phyloP scores from a whole-genome alignment of 768 basidiomycete genomes.

The Lactarius quietus region DNA sequence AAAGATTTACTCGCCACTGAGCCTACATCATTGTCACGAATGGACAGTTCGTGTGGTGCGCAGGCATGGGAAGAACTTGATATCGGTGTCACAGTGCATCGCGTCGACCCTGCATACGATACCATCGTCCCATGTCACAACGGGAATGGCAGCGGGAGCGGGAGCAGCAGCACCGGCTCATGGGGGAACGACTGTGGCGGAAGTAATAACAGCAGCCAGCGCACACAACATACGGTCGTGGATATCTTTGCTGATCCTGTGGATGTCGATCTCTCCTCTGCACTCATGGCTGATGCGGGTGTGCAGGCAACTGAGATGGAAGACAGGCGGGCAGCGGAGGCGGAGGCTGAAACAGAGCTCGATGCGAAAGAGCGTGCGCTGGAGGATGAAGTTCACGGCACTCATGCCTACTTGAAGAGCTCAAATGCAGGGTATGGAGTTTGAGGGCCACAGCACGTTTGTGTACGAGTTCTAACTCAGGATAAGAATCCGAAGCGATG shows the following conservation, averaged over 20 bases:
- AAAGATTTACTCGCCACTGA: slow-evolving; percentile 32
- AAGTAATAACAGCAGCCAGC: slow-evolving; percentile 17
- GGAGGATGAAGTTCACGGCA: slow-evolving; percentile 28
- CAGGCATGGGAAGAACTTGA: slow-evolving; percentile 39
- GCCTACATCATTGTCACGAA: neutral
- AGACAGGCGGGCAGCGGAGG: neutral
- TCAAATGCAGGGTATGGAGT: slow-evolving; percentile 32
- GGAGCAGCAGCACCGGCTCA: neutral
- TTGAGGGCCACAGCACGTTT: too few species aligned
- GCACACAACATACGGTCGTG: slow-evolving; percentile 29
- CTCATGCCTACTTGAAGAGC: slow-evolving; percentile 31
- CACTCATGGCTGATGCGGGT: neutral
- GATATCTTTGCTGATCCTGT: slow-evolving; percentile 37
- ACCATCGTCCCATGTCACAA: slow-evolving; percentile 12
- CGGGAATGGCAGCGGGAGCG: slow-evolving; percentile 23
- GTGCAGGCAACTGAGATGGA: neutral
- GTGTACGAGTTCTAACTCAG: too few species aligned
- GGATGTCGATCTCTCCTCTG: neutral
- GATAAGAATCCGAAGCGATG: too few species aligned
- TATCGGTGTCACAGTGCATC: slow-evolving; percentile 35
- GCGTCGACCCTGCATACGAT: slow-evolving; percentile 23
- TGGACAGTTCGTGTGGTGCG: slow-evolving; percentile 33
- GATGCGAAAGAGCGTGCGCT: slow-evolving; percentile 27
- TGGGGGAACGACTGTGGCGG: neutral
- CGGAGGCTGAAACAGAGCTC: neutral